A percentile compares a stretch with the other conserved stretches of the same genome.
These are phyloP conservation scores for Syzygium jambos DNA, from an alignment of 345 rosid genomes.

Conservation along the genomic window DNA sequence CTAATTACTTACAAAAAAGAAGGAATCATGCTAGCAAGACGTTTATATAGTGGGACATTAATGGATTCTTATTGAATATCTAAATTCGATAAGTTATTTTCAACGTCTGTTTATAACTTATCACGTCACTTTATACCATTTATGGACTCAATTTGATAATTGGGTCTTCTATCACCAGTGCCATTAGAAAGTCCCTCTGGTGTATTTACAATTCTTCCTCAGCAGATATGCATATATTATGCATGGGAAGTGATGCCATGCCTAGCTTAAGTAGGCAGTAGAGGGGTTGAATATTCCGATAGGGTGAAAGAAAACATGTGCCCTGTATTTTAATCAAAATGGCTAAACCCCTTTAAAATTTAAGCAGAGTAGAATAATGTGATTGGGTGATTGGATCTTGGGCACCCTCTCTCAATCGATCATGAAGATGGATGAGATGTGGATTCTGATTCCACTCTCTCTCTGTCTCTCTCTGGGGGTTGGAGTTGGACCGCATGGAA, in stretches of 20 bases:
- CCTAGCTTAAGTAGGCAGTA: background rate
- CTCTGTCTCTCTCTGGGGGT: background rate
- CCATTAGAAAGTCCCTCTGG: background rate
- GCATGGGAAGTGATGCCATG: background rate
- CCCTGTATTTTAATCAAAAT: background rate
- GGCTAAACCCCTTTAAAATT: background rate
- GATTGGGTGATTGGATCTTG: background rate
- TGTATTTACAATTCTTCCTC: background rate
- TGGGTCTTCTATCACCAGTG: background rate
- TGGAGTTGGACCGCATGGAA: background rate
- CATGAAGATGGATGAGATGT: background rate
- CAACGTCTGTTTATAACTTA: too few species aligned
- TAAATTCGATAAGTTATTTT: background rate
- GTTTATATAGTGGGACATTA: background rate
- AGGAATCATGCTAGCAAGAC: background rate
- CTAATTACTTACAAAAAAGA: background rate
- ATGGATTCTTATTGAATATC: background rate
- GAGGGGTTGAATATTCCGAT: background rate
- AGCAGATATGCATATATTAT: background rate
- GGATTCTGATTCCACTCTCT: background rate
- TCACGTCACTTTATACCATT: background rate
- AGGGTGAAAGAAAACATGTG: background rate
- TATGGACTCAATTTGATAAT: background rate
- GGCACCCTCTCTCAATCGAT: background rate
- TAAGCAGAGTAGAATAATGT: background rate